Percentiles rank a stretch among this genome's conserved stretches.
These are phyloP conservation scores for Cardamine resedifolia DNA, from an alignment of 345 rosid genomes.

Conservation along the genomic window DNA sequence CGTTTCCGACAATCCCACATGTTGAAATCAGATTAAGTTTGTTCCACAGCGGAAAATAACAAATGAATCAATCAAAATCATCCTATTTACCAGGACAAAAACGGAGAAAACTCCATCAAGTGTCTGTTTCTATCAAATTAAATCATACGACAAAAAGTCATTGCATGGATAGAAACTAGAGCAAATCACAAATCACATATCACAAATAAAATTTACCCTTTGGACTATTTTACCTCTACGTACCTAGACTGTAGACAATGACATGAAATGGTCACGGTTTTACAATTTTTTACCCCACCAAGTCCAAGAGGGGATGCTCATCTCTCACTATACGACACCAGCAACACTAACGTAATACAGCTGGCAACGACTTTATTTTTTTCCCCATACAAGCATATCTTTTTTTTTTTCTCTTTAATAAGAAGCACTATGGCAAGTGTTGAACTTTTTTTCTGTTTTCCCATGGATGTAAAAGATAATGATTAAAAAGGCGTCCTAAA, in stretches of 20 bases:
- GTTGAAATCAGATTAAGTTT: conserved; percentile 33
- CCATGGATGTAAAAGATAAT: conserved; percentile 8
- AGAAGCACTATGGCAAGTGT: conserved; percentile 31
- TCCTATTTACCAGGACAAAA: conserved; percentile 12
- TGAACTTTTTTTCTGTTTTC: not conserved
- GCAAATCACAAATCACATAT: conserved; percentile 21
- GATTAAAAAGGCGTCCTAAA: conserved; percentile 20
- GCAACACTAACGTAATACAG: conserved; percentile 36
- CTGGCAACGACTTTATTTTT: conserved; percentile 25
- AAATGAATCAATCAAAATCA: conserved; percentile 35
- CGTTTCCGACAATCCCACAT: conserved; percentile 41
- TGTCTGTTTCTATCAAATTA: conserved; percentile 14
- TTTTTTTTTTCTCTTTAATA: conserved; percentile 8
- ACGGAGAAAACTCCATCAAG: not conserved
- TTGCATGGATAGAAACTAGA: conserved; percentile 33
- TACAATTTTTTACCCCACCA: conserved; percentile 15
- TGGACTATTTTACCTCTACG: not conserved
- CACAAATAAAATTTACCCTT: conserved; percentile 10
- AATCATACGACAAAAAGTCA: conserved; percentile 25
- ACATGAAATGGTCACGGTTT: conserved; percentile 22
- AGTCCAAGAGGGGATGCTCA: conserved; percentile 26
- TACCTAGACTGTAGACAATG: conserved; percentile 28
- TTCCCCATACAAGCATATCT: conserved; percentile 29
- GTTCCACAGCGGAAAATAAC: conserved; percentile 19
- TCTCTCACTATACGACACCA: conserved; percentile 38